phyloP scores from a whole-genome alignment of 1,139 yeast genomes.

The Nakaseomyces uthaithaninus region DNA sequence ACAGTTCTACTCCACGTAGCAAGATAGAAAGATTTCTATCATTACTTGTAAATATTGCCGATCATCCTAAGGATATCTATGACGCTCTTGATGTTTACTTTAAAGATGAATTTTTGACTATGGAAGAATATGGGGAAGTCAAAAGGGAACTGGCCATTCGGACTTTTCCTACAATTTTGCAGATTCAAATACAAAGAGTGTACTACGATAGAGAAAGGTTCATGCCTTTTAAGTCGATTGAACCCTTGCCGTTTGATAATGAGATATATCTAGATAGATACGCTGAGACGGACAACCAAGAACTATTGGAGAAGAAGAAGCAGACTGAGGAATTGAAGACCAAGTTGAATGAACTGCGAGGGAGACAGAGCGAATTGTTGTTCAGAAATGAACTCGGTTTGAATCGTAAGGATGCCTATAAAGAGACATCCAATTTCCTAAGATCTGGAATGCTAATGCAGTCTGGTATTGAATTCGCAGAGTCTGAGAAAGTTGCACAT shows the following conservation, averaged over 20 bases:
- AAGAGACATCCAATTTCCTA: constrained; percentile 50
- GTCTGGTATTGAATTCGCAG: constrained; percentile 34
- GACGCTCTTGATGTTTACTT: constrained; percentile 85
- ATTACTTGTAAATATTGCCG: constrained; percentile 74
- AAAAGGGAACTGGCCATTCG: constrained; percentile 66
- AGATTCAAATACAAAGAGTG: constrained; percentile 88
- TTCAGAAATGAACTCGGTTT: constrained; percentile 40
- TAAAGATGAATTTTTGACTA: constrained; percentile 58
- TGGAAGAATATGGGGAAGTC: constrained; percentile 58
- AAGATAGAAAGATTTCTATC: constrained; percentile 74
- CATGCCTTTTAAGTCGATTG: constrained; percentile 73
- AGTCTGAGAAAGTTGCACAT: constrained; percentile 21
- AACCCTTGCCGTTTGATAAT: constrained; percentile 74
- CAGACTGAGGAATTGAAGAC: constrained; percentile 61
- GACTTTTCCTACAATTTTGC: constrained; percentile 71
- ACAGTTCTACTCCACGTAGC: constrained; percentile 37
- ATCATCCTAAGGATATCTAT: constrained; percentile 79
- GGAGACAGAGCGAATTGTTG: constrained; percentile 38
- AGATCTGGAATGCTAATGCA: constrained; percentile 34
- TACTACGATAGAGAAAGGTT: constrained; percentile 70
- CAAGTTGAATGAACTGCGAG: constrained; percentile 41
- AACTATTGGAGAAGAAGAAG: constrained; percentile 42
- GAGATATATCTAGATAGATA: constrained; percentile 80
- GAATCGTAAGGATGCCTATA: constrained; percentile 44
- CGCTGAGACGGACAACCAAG: constrained; percentile 60